Conservation (phyloP, 2,329 filamentous ascomycete genomes). For the Monosporascus sp. region DNA sequence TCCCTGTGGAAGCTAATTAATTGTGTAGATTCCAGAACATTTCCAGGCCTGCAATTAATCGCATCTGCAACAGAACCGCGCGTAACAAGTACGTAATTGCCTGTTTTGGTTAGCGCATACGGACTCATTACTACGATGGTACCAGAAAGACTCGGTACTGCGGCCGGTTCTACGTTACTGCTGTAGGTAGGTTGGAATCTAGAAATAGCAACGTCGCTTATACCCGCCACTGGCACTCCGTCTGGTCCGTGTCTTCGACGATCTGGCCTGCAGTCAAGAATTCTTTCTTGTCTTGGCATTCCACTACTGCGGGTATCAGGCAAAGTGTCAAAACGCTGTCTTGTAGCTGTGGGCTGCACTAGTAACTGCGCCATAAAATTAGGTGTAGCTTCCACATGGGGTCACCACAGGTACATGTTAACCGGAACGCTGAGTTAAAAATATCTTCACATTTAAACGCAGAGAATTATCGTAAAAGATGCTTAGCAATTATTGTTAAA, state of each 20-base stretch:
- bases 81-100: neutral
- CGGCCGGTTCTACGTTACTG: neutral
- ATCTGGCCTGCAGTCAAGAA: neutral
- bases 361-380: too few relatives aligned
- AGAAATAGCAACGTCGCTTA: neutral
- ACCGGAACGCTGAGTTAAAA: too few relatives aligned
- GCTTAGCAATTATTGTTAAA: too few relatives aligned
- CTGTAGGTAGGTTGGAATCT: neutral
- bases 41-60: neutral
- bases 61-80: neutral
- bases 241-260: neutral
- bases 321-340: too few relatives aligned
- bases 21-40: neutral
- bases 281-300: neutral
- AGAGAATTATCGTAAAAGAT: too few relatives aligned
- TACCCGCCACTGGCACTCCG: neutral
- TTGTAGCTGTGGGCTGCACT: too few relatives aligned
- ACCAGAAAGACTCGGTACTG: neutral
- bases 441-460: too few relatives aligned
- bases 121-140: neutral
- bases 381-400: too few relatives aligned
- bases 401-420: too few relatives aligned
- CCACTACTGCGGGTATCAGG: neutral
- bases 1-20: neutral
- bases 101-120: neutral